These are phyloP conservation scores for Tolypocladium tropicale DNA, from an alignment of 2,329 filamentous ascomycete genomes.

Conservation along the genomic window DNA sequence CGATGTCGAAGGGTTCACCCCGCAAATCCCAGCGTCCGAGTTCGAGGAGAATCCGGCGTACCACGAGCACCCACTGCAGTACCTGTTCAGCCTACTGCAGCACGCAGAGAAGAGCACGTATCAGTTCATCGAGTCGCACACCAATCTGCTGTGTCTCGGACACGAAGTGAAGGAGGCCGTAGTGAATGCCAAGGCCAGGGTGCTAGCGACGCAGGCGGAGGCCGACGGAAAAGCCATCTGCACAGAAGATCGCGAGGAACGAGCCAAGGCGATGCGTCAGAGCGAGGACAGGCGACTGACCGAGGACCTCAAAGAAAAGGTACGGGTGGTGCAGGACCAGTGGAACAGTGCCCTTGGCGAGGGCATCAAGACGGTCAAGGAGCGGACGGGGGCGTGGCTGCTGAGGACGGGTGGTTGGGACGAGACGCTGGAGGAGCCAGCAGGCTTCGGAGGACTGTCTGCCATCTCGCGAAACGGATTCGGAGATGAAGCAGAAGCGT, in stretches of 20 bases:
- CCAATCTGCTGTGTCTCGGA: slow-evolving; percentile 77
- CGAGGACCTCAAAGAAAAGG: slow-evolving; percentile 86
- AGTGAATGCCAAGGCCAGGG: slow-evolving; percentile 55
- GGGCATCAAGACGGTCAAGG: slow-evolving; percentile 62
- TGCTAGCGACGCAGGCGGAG: slow-evolving; percentile 55
- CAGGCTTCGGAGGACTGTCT: slow-evolving; percentile 34
- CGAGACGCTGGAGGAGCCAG: slow-evolving; percentile 55
- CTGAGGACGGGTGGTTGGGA: slow-evolving; percentile 80
- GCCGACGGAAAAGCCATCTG: slow-evolving; percentile 19
- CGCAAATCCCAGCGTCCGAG: slow-evolving; percentile 71
- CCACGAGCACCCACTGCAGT: slow-evolving; percentile 72
- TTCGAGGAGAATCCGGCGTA: slow-evolving; percentile 81
- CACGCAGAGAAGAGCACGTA: slow-evolving; percentile 90
- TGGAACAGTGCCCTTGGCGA: slow-evolving; percentile 83
- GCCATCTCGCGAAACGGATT: background rate
- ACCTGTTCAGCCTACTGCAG: slow-evolving; percentile 73
- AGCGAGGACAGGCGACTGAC: slow-evolving; percentile 64
- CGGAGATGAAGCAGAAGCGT: background rate
- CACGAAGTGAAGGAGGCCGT: slow-evolving; percentile 83
- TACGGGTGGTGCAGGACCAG: slow-evolving; percentile 79
- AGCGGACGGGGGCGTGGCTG: slow-evolving; percentile 63
- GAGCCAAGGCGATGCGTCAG: slow-evolving; percentile 45
- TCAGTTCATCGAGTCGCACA: slow-evolving; percentile 94
- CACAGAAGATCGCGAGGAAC: slow-evolving; percentile 22
- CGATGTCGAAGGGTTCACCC: slow-evolving; percentile 47